phyloP scores from a whole-genome alignment of 805 yeast genomes.

The Candida palmyrensis region DNA sequence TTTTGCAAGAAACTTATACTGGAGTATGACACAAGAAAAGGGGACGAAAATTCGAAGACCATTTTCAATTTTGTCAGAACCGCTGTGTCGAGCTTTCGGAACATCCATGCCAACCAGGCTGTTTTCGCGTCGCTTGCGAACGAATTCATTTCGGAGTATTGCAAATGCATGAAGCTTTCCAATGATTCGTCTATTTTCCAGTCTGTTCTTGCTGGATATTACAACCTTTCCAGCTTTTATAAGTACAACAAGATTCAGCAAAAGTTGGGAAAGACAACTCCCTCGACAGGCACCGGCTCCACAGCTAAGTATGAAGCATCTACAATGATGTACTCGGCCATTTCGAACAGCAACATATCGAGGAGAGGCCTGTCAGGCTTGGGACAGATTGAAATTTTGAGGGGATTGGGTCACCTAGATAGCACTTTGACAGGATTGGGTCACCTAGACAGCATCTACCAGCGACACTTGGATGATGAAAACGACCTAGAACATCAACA shows the following conservation, averaged over 20 bases:
- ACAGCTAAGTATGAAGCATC: no score
- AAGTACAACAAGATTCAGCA: conserved; percentile 34
- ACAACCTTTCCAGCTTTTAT: conserved; percentile 38
- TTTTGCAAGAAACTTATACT: no score
- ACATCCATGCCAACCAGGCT: conserved; percentile 21
- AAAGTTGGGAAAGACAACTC: conserved; percentile 14
- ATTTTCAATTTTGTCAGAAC: neutral
- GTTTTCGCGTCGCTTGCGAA: conserved; percentile 32
- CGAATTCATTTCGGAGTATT: conserved; percentile 36
- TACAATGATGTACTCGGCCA: no score
- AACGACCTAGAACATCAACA: no score
- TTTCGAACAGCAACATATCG: no score
- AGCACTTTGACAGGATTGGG: no score
- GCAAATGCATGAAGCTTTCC: conserved; percentile 31
- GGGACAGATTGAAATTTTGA: no score
- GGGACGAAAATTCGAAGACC: neutral
- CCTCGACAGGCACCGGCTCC: neutral
- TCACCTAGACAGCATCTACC: no score
- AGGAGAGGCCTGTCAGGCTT: no score
- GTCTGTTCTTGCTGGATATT: conserved; percentile 33
- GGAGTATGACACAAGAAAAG: no score
- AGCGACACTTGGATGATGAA: no score
- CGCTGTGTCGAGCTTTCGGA: conserved; percentile 15
- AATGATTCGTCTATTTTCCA: conserved; percentile 39
- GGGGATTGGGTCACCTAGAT: no score